These are phyloP conservation scores for Pichia nakasei DNA, from an alignment of 805 yeast genomes.

Conservation along the genomic window DNA sequence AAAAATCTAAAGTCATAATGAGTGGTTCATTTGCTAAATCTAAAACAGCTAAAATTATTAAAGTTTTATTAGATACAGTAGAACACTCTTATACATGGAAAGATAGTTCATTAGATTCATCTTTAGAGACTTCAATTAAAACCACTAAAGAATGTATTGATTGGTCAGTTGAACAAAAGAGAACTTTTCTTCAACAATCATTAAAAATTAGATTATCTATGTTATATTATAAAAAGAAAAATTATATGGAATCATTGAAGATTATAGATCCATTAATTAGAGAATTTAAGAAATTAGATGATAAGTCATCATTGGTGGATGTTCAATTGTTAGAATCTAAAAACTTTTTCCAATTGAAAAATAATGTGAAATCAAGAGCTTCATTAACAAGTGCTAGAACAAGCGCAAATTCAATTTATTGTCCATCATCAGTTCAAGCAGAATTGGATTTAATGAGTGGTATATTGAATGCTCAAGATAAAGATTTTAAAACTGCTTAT, in stretches of 20 bases:
- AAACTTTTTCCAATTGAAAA: slow-evolving; percentile 84
- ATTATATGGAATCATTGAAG: slow-evolving; percentile 60
- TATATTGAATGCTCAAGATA: slow-evolving; percentile 90
- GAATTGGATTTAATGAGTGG: slow-evolving; percentile 95
- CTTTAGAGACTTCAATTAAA: slow-evolving; percentile 60
- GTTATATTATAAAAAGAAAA: slow-evolving; percentile 55
- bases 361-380: slow-evolving; percentile 84
- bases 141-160: slow-evolving; percentile 73
- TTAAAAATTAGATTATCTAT: slow-evolving; percentile 77
- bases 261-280: slow-evolving; percentile 63
- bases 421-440: slow-evolving; percentile 90
- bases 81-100: slow-evolving; percentile 41
- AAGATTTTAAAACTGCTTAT: slow-evolving; percentile 91
- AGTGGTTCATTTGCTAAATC: slow-evolving; percentile 69
- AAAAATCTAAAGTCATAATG: slow-evolving; percentile 61
- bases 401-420: slow-evolving; percentile 92
- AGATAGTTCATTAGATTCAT: slow-evolving; percentile 19
- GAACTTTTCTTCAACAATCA: slow-evolving; percentile 83
- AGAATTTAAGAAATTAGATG: slow-evolving; percentile 91
- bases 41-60: slow-evolving; percentile 86
- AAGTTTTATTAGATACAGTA: slow-evolving; percentile 68
- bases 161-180: slow-evolving; percentile 78
- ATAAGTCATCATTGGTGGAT: slow-evolving; percentile 89
- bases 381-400: slow-evolving; percentile 93
- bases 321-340: slow-evolving; percentile 88